Percentiles rank a stretch among this genome's conserved stretches.
Evolutionary conservation across 2,329 filamentous ascomycete species (phyloP).

Genomic region (Dothistroma septosporum): DNA sequence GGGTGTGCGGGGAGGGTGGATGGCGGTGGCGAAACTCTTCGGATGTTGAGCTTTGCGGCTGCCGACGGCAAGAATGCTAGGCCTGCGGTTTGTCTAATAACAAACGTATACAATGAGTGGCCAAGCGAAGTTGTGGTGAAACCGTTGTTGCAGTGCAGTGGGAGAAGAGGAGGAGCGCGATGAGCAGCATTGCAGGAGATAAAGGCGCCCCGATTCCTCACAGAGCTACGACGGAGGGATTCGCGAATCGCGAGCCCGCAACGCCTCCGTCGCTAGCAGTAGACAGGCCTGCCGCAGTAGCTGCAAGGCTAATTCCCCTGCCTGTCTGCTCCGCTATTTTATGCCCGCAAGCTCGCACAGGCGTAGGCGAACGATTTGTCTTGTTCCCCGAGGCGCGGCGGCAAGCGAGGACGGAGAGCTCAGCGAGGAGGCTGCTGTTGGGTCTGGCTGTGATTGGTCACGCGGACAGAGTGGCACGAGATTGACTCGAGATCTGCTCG

Average conservation of each 20-base stretch:
- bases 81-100: conserved; percentile 31
- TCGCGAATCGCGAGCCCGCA: not conserved
- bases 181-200: not conserved
- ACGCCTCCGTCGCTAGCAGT: conserved; percentile 4
- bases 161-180: not conserved
- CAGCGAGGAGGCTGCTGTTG: not conserved
- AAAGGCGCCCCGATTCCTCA: not conserved
- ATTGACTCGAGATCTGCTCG: conserved; percentile 7
- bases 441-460: not conserved
- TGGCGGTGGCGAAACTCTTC: conserved; percentile 8
- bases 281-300: conserved; percentile 9
- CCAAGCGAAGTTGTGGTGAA: not conserved
- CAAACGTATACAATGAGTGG: conserved; percentile 15
- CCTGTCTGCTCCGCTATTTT: conserved; percentile 6
- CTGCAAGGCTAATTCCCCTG: conserved; percentile 12
- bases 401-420: not conserved
- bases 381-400: not conserved
- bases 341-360: not conserved
- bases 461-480: conserved; percentile 3
- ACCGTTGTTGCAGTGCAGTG: not conserved
- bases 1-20: conserved; percentile 11
- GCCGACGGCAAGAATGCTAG: conserved; percentile 3
- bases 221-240: conserved; percentile 4
- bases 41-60: conserved; percentile 1
- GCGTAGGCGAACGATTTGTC: not conserved